Base-by-base conservation (phyloP, 2,329 filamentous ascomycete species). In the Paracoccidioides brasiliensis region DNA sequence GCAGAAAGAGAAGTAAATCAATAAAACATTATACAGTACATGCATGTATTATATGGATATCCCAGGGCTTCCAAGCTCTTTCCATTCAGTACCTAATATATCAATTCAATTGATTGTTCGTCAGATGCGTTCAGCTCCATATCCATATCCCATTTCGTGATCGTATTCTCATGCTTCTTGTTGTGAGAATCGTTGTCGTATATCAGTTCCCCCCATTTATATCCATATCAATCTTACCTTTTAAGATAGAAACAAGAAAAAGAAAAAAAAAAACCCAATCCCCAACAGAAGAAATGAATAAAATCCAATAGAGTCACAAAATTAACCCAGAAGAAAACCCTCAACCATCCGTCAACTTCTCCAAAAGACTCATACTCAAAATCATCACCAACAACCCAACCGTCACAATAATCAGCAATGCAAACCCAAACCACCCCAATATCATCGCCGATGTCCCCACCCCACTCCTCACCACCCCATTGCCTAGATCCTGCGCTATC, bases 401-500 rank as follows among this genome's bases (percentile, higher is more conserved):
- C 51, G 91, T 97, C 54, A 97, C 91, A 59, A 97, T 85, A 64
- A 98, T 95, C 61, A 98, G 78, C 54, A 97, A 72, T 28, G 88
- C 86, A 67, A 98, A 97, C 44, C 88, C 88, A 72, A 98, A 97
- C 93, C 93, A 98, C 57, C 93, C 93, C 66, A 98, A 78, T 15
- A 96, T 88, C 88, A 98, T 97, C 56, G 93, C 91, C 42, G 85
- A 88, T 51, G 88, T 90, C n/a, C 90, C 90, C 10, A 96, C 89
- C 38, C 90, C 90, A 56, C 85, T 88, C 69, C 80, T 83, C 56
- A 96, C 88, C 61, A 84, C 88, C 45, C 90, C 90, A 69, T 96
- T 96, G 40, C 86, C 90, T 62, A 96, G 81, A 67, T 95, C 90
- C 76, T 95, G 88, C 0, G 90, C 89, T 61, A 98, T 90, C 61